phyloP scores from a whole-genome alignment of 305 asterid genomes.

The Solanum hybrid region DNA sequence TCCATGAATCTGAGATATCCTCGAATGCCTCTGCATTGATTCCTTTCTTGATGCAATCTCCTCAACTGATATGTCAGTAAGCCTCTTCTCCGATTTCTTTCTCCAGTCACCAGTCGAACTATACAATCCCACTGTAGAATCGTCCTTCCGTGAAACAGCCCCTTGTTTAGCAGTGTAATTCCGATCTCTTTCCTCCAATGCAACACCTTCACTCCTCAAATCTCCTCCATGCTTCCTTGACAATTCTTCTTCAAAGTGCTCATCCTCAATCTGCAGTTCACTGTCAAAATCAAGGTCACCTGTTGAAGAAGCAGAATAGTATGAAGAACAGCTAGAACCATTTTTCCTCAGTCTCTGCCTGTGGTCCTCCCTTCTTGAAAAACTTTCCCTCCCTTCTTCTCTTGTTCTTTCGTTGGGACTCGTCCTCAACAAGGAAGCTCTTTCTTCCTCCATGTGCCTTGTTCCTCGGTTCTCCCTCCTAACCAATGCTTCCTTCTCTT shows the following conservation, averaged over 20 bases:
- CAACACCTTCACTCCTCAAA: conserved; percentile 27
- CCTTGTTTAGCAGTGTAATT: conserved; percentile 29
- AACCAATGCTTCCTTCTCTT: conserved; percentile 16
- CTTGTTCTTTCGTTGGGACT: neutral
- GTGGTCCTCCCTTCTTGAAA: conserved; percentile 37
- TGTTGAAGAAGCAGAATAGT: conserved; percentile 59
- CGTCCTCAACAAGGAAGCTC: neutral
- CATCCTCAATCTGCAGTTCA: conserved; percentile 40
- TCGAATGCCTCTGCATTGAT: conserved; percentile 27
- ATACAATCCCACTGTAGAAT: conserved; percentile 16
- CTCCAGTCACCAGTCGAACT: conserved; percentile 40
- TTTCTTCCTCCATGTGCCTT: conserved; percentile 3
- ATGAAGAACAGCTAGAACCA: conserved; percentile 79
- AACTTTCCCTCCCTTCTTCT: conserved; percentile 32
- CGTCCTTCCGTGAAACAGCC: conserved; percentile 28
- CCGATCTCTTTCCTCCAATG: conserved; percentile 19
- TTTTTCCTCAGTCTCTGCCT: conserved; percentile 49
- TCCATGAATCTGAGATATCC: conserved; percentile 20
- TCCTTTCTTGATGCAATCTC: conserved; percentile 35
- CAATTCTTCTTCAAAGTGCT: conserved; percentile 19
- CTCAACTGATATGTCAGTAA: conserved; percentile 45
- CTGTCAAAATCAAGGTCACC: conserved; percentile 35
- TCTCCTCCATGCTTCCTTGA: conserved; percentile 22
- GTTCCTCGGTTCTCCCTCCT: conserved; percentile 24
- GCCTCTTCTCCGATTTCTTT: conserved; percentile 86